Evolutionary conservation across 345 rosid species (phyloP), one percentile per base, ranked within the genome.

Genomic region (Geranium rotundifolium): DNA sequence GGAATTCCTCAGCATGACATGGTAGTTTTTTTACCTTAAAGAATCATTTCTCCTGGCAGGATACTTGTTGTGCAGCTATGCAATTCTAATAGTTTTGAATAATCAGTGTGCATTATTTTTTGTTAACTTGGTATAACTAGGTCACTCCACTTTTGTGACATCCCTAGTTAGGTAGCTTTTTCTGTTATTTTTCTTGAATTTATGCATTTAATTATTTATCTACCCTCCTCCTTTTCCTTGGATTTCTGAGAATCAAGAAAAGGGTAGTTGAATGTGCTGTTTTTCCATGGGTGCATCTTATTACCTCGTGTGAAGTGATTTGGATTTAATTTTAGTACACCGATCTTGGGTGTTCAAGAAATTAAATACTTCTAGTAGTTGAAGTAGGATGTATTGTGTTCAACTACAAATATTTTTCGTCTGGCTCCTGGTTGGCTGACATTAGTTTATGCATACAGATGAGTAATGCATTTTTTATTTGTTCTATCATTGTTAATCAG

Each of bases 1-100:
- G 98, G 97, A 65, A 87, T 89, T 61, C 98, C 98, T 71, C 97
- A 89, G 64, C 97, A 89, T 66, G 98, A 92, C 72, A 92, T 92
- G 98, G 98, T 89, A 80, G 59, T 16, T 54, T 23, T 23, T 23
- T 20, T 7, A 23, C 41, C 16, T 46, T 12, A 46, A 12, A 46
- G 52, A 14, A 46, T 7, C 8, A 46, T 7, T 46, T 46, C 1
- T 46, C 15, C 15, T 3, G 12, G 16, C 14, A 46, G 14, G 52
- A 12, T 46, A 12, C 27, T 14, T 2, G 3, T 9, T 14, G 14
- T 46, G 12, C 52, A 0, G 14, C 52, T 7, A 14, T 46, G 52
- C 16, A 46, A 46, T 46, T 46, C 52, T 9, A 46, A 46, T 7
- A 46, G 15, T 46, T 46, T 46, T 46, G 52, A 12, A 10, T 7